Base-by-base conservation (phyloP, 1,139 yeast species). In the Blastobotrys serpentis region DNA sequence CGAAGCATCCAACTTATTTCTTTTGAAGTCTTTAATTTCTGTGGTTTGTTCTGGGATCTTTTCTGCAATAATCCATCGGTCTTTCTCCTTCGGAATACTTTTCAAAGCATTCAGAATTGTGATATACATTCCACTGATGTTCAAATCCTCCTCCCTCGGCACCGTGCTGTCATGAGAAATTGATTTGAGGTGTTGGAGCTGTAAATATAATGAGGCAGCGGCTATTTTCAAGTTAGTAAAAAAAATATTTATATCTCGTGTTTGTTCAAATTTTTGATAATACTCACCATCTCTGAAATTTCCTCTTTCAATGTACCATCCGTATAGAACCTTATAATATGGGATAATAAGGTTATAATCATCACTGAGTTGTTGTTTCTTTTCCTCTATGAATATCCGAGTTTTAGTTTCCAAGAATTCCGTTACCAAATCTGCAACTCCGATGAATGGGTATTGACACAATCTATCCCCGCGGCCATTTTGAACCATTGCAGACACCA, bases 271-370 rank as follows among this genome's bases (percentile, higher is more conserved):
- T n/a, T n/a, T n/a, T n/a, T n/a, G n/a, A 22, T n/a, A 14, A 18
- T 29, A 51, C 57, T 51, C 51, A 47, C 60, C 63, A 32, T 63
- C 65, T 22, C 61, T 54, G 46, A 50, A 62, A 52, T 68, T 66
- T 14, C 65, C 66, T 18, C 60, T 64, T 44, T 56, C 64, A 14
- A 65, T 51, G 43, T 59, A 56, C 71, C 71, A 68, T 1, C 63
- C 50, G 45, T 67, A 67, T 26, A 65, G 50, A 29, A 66, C 54
- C 46, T 57, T 57, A 56, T 61, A 61, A 46, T 52, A 57, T 5
- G 59, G 50, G 14, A 56, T 44, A 13, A 23, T 32, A 10, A 49
- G 44, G 4, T 25, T 34, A 14, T 44, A 48, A 41, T 43, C 49
- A 10, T 44, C 34, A 2, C 42, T 44, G 6, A 32, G 49, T 18